phyloP scores from a whole-genome alignment of 441 rosid genomes.

The Pelargonium australe region DNA sequence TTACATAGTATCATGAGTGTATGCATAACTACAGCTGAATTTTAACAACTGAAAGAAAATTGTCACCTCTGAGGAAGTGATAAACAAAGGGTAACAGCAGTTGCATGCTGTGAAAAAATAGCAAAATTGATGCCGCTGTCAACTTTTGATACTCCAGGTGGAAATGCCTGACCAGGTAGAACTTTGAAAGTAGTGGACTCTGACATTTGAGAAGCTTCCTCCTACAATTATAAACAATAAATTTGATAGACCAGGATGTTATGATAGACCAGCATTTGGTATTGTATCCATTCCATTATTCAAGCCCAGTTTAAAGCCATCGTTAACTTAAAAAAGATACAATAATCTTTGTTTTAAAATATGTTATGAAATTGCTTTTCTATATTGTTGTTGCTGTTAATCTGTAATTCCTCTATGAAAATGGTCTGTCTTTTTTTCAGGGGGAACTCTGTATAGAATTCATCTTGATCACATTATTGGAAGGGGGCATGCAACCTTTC shows the following conservation, averaged over 20 bases:
- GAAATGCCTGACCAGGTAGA: constrained; percentile 68
- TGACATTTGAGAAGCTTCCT: constrained; percentile 43
- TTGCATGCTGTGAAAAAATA: constrained; percentile 77
- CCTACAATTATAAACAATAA: constrained; percentile 33
- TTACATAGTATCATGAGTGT: background rate
- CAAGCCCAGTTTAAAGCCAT: background rate
- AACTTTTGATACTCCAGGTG: constrained; percentile 71
- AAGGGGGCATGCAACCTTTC: too few species aligned
- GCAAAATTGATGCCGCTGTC: constrained; percentile 81
- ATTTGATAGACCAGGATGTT: background rate
- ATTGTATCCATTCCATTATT: background rate
- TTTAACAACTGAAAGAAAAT: constrained; percentile 1
- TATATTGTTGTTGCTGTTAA: too few species aligned
- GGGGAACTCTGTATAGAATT: too few species aligned
- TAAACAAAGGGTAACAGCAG: constrained; percentile 70
- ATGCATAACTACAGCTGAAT: background rate
- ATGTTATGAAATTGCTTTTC: too few species aligned
- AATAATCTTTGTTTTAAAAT: too few species aligned
- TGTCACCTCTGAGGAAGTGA: constrained; percentile 60
- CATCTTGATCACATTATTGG: too few species aligned
- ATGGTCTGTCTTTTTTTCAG: too few species aligned
- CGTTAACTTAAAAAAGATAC: background rate
- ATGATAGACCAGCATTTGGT: background rate
- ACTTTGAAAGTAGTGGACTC: constrained; percentile 35
- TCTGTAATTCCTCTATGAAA: too few species aligned